A percentile compares a stretch with the other conserved stretches of the same genome.
Conservation (phyloP, 148 eudicot species). For the Rhododendron ovatum region DNA sequence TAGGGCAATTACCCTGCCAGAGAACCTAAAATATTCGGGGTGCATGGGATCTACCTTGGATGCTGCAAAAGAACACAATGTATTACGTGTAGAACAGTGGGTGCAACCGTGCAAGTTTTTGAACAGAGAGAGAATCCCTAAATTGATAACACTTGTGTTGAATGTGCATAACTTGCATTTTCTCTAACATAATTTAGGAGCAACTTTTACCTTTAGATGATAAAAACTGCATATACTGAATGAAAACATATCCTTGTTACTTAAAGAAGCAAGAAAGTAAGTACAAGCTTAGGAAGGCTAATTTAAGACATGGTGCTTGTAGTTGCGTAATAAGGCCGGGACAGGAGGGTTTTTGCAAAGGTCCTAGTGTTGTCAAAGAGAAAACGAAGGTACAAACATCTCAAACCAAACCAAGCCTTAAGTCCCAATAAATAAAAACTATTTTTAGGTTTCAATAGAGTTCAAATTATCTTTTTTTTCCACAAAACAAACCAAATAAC, state of each 20-base stretch:
- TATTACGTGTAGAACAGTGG: neutral
- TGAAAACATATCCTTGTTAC: neutral
- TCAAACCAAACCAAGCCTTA: too few species aligned
- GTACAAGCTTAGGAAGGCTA: neutral
- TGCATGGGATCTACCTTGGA: constrained; percentile 78
- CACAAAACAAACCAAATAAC: neutral
- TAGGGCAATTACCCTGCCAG: constrained; percentile 82
- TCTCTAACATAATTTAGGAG: neutral
- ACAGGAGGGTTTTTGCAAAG: neutral
- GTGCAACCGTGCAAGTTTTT: neutral
- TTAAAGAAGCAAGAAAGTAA: neutral
- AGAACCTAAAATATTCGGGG: constrained; percentile 67
- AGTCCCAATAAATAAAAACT: neutral
- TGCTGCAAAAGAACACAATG: constrained; percentile 52
- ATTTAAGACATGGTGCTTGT: neutral
- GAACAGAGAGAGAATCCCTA: neutral
- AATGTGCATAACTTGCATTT: neutral
- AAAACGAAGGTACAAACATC: neutral
- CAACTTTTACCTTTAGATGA: neutral
- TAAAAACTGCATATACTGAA: neutral
- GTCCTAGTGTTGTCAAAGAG: neutral
- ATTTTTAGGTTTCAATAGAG: neutral
- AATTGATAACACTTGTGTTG: neutral
- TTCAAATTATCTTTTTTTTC: neutral
- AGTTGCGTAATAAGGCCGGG: neutral